Evolutionary conservation across 192 early-diverging fungal genomes (phyloP), one percentile per base, ranked within the genome.

Genomic region (Gryganskiella cystojenkinii): DNA sequence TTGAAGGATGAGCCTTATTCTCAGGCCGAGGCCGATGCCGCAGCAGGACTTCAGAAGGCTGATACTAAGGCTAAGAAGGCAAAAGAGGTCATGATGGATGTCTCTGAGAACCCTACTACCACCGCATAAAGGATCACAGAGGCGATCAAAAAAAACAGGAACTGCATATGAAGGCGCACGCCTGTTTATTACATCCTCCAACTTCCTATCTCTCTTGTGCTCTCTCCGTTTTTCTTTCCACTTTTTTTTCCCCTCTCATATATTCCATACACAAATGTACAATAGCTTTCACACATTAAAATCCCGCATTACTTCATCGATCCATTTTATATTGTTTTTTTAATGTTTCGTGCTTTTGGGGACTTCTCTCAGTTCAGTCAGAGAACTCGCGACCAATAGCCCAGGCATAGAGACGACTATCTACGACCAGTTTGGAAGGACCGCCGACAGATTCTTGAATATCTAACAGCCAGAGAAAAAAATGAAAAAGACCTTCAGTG

Each of bases 1-100:
- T 84, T 98, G 27, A 89, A 94, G 79, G 92, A 91, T 35, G 88
- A 72, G 30, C 90, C 95, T 27, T 99, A 96, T 81, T 94, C 96
- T 51, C 97, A 98, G 74, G 89, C 88, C 64, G 97, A 99, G 81
- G 94, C 93, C 22, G 88, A 88, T 67, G 90, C 88, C 6, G 88
- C 88, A 10, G 84, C 84, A n/a, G 88, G 90, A 34, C 81, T 89
- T 63, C 67, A 81, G 51, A 88, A 85, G 37, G 86, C 87, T 63
- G 86, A 85, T 54, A 83, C 83, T n/a, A 81, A 82, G 47, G 56
- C 75, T 42, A 62, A 64, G 60, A 80, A 64, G 61, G 28, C 63
- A 35, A 75, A 78, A 47, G 74, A 68, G 28, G 67, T 50, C 11
- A 60, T 56, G 45, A 59, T 71, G 71, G 74, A 78, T 54, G 56